A percentile compares a stretch with the other conserved stretches of the same genome.
These are phyloP conservation scores for Cryphonectria parasitica DNA, from an alignment of 2,329 filamentous ascomycete species.

Conservation along the genomic window DNA sequence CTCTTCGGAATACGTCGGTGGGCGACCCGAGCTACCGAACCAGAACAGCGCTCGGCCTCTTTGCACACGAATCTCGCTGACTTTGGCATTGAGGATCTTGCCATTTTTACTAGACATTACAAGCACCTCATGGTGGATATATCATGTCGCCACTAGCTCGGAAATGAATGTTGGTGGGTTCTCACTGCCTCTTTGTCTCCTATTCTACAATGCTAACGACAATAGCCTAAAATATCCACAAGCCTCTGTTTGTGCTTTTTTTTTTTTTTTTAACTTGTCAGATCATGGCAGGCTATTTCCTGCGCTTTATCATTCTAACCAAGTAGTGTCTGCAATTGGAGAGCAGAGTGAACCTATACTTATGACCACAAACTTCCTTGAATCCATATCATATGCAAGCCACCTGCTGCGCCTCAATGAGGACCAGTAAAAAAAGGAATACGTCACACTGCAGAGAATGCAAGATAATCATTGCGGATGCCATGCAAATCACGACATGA, in stretches of 20 bases:
- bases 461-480: not conserved
- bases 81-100: not conserved
- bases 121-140: constrained; percentile 1
- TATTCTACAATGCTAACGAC: not conserved
- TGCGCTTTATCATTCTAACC: not conserved
- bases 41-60: not conserved
- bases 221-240: not conserved
- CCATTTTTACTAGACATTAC: not conserved
- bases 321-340: not conserved
- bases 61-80: not conserved
- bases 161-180: not conserved
- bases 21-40: not conserved
- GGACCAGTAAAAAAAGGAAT: too few species aligned
- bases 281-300: not conserved
- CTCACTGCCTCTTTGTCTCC: constrained; percentile 2
- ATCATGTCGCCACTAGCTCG: constrained; percentile 4
- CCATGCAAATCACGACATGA: not conserved
- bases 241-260: not conserved
- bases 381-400: not conserved
- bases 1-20: not conserved
- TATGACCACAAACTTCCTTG: not conserved
- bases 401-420: not conserved
- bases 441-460: not conserved
- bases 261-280: too few species aligned
- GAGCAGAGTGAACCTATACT: not conserved